A percentile compares a stretch with the other conserved stretches of the same genome.
Conservation (phyloP, 2,329 filamentous ascomycete species). For the Neopestalotiopsis sp. region DNA sequence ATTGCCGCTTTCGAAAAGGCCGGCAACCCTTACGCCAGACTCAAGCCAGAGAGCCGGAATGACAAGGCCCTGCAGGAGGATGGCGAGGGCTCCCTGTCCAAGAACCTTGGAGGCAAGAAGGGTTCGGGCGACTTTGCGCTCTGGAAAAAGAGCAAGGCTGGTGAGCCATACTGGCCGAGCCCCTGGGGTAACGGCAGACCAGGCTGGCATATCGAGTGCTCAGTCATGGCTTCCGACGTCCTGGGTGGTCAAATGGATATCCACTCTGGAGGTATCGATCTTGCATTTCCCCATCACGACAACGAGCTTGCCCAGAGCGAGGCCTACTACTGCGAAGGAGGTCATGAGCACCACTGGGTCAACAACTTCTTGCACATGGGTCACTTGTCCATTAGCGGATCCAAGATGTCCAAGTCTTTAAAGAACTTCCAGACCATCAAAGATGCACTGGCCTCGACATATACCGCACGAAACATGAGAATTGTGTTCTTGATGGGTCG, state of each 20-base stretch:
- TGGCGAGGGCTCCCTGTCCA: constrained; percentile 82
- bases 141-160: constrained; percentile 91
- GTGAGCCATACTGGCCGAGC: constrained; percentile 89
- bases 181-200: constrained; percentile 88
- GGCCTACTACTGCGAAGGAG: constrained; percentile 66
- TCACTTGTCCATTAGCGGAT: constrained; percentile 85
- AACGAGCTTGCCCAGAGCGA: constrained; percentile 82
- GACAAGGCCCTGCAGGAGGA: constrained; percentile 86
- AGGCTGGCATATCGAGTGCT: constrained; percentile 98
- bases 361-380: constrained; percentile 98
- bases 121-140: constrained; percentile 85
- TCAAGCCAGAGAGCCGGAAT: constrained; percentile 85
- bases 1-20: constrained; percentile 83
- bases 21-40: constrained; percentile 83
- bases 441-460: constrained; percentile 73
- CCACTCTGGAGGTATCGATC: constrained; percentile 89
- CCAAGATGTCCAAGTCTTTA: constrained; percentile 94
- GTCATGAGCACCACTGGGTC: constrained; percentile 76
- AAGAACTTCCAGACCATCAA: constrained; percentile 97
- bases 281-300: constrained; percentile 91
- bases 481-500: constrained; percentile 86
- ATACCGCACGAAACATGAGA: constrained; percentile 79
- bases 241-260: constrained; percentile 87
- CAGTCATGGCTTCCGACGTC: constrained; percentile 91
- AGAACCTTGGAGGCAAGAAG: constrained; percentile 69